Evolutionary conservation across 305 asterid genomes (phyloP).

Genomic region (Fraxinus latifolia): DNA sequence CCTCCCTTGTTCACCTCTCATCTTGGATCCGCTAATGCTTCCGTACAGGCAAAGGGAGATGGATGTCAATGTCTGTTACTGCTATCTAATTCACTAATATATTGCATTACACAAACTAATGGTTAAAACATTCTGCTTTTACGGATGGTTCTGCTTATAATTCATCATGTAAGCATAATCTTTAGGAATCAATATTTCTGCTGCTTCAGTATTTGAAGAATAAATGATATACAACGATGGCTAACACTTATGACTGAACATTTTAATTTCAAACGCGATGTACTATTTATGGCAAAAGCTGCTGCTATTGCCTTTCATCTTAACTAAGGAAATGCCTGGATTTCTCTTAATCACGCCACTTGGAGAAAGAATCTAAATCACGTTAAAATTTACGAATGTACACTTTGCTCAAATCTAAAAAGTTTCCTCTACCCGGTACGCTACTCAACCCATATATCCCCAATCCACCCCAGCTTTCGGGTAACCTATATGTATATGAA

Average conservation of each 20-base stretch:
- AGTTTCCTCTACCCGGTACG: background rate
- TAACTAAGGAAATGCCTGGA: background rate
- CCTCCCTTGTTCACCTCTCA: too few relatives aligned
- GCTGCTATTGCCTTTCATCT: slow-evolving; percentile 2
- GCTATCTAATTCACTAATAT: background rate
- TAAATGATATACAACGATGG: background rate
- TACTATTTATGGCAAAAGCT: background rate
- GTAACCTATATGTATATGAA: background rate
- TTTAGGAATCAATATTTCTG: background rate
- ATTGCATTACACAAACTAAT: background rate
- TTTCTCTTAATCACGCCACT: slow-evolving; percentile 14
- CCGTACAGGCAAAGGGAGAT: background rate
- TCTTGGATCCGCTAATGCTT: too few relatives aligned
- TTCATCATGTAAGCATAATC: slow-evolving; percentile 14
- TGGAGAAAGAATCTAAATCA: slow-evolving; percentile 5
- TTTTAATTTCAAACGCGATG: background rate
- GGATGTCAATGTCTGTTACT: background rate
- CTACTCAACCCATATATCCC: background rate
- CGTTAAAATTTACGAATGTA: background rate
- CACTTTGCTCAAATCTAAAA: background rate
- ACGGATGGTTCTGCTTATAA: background rate
- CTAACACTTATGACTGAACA: background rate
- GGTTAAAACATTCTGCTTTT: background rate
- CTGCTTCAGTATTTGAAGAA: background rate
- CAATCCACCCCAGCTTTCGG: background rate